Evolutionary conservation across 1,284 basidiomycete genomes (phyloP), one percentile per base, ranked within the genome.

Genomic region (Malassezia globosa): DNA sequence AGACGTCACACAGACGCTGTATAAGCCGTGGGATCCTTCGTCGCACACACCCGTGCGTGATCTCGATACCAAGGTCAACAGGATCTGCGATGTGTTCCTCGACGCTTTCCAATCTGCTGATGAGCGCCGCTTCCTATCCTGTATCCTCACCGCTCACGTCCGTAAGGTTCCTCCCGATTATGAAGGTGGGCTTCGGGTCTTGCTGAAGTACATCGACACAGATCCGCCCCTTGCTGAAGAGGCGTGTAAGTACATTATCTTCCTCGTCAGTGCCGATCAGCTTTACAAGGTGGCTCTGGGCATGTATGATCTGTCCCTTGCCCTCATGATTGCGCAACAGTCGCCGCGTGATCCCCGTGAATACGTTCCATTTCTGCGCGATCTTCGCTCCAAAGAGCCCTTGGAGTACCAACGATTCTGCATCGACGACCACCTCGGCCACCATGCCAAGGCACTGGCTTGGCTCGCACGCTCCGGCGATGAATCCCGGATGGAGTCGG

Each of bases 241-340:
- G 48, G 92, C 92, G 2, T 85, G 96, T 64, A 95, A 92, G 72
- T 99, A 97, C 66, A 84, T 97, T 72, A 94, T 99, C 71, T 99
- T 96, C 77, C 79, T 99, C 25, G 87, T 88, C 14, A 88, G 96
- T 65, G 87, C 89, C 0, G 82, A 97, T 63, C 80, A 79, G 55
- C 78, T 97, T 2, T 97, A 90, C 74, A 82, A 96, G 68, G 85
- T 85, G 5, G 94, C 94, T 1, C 78, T 99, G 21, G 92, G 94
- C 21, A 96, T 96, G 88, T 99, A 99, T 73, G 88, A 99, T 73
- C 95, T 97, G 73, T 82, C 85, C 19, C 77, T 99, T 2, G 90
- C 95, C 2, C 77, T 97, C 26, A 83, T 97, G 82, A 80, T 99
- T 29, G 92, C 94, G 1, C 94, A 97, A 71, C 85, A 96, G 64